Percentiles rank a stretch among this genome's conserved stretches.
These are phyloP conservation scores for Isabelozyma rhagii DNA, from an alignment of 805 yeast species.

Conservation along the genomic window DNA sequence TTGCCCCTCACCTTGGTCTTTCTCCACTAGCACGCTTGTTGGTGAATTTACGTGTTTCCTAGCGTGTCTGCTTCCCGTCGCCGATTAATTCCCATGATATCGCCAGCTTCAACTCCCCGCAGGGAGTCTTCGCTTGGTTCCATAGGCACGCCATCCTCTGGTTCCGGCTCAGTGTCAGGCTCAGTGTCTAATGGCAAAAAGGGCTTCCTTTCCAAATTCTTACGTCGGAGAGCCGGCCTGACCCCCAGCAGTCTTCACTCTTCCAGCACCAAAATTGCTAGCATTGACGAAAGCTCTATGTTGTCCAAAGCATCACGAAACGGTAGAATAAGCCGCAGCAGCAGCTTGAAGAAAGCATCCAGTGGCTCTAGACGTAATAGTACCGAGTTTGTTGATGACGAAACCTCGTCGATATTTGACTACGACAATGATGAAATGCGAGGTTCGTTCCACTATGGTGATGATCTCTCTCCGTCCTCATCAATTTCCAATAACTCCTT, in stretches of 20 bases:
- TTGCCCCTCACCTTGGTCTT: too few relatives aligned
- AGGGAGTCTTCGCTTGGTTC: background rate
- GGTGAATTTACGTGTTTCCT: too few relatives aligned
- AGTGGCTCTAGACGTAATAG: background rate
- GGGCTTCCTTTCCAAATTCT: constrained; percentile 10
- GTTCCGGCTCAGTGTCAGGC: background rate
- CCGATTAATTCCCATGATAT: background rate
- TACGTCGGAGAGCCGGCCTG: constrained; percentile 8
- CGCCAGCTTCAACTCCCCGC: background rate
- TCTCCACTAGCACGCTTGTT: too few relatives aligned
- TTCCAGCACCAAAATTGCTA: background rate
- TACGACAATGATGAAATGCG: constrained; percentile 19
- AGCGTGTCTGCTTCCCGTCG: too few relatives aligned
- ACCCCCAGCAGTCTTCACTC: constrained; percentile 1
- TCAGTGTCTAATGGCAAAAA: constrained; percentile 3
- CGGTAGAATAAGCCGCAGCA: background rate
- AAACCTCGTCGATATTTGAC: constrained; percentile 19
- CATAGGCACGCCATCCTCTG: background rate
- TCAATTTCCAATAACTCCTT: background rate
- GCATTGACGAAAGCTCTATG: background rate
- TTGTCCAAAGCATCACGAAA: background rate
- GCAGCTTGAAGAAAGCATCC: background rate
- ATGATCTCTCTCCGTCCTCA: background rate
- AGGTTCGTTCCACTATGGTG: constrained; percentile 5
- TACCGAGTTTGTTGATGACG: constrained; percentile 16